Conservation (phyloP, 2,329 filamentous ascomycete genomes). For the Calonectria multiphialidica region DNA sequence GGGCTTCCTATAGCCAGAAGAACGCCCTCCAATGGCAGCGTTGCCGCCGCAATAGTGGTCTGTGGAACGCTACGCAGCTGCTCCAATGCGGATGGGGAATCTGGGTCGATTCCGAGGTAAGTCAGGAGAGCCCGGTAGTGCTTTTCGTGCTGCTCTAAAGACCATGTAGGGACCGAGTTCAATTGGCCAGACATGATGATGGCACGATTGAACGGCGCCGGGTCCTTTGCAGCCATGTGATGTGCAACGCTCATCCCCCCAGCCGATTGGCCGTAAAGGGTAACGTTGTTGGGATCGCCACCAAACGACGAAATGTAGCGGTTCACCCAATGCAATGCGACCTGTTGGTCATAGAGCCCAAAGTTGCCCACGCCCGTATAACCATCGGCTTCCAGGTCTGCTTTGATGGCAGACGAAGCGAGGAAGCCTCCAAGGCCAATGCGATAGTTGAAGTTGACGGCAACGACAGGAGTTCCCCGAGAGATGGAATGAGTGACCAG, state of each 20-base stretch:
- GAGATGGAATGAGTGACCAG: conserved; percentile 16
- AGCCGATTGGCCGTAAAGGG: conserved; percentile 23
- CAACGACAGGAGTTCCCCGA: conserved; percentile 16
- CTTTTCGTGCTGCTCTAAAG: conserved; percentile 22
- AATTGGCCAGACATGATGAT: conserved; percentile 28
- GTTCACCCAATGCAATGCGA: conserved; percentile 23
- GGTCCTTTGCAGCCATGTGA: conserved; percentile 14
- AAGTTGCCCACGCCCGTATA: conserved; percentile 26
- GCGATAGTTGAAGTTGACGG: conserved; percentile 26
- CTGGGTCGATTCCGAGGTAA: conserved; percentile 23
- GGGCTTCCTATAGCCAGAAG: conserved; percentile 25
- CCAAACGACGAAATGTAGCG: conserved; percentile 24
- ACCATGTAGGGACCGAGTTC: conserved; percentile 22
- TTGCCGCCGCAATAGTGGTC: conserved; percentile 10
- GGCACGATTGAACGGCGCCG: conserved; percentile 24
- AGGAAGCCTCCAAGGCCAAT: conserved; percentile 23
- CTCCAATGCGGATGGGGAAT: conserved; percentile 9
- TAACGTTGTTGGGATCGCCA: conserved; percentile 24
- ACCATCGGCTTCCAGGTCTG: conserved; percentile 14
- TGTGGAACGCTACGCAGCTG: not conserved
- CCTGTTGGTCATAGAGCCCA: conserved; percentile 24
- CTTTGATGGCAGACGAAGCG: conserved; percentile 18
- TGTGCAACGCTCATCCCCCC: conserved; percentile 27
- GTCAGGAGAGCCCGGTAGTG: conserved; percentile 24
- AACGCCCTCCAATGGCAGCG: conserved; percentile 16